These are phyloP conservation scores for Discostella stelligeroides DNA, from an alignment of 108 stramenopile genomes.

Conservation along the genomic window DNA sequence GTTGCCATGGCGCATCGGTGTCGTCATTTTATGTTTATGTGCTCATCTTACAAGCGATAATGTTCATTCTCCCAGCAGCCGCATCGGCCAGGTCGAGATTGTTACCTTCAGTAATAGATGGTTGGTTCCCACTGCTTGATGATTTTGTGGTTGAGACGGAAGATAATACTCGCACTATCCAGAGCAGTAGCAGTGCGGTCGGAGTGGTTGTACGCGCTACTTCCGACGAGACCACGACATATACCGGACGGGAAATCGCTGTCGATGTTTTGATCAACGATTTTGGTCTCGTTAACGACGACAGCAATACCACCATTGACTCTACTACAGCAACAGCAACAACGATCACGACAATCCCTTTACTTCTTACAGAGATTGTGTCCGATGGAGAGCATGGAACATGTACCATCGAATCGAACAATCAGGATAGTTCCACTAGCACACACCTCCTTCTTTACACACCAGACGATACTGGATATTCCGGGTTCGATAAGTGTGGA, in stretches of 20 bases:
- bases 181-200: too few relatives aligned
- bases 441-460: neutral
- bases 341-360: neutral
- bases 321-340: neutral
- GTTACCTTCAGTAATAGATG: too few relatives aligned
- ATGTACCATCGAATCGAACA: neutral
- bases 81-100: too few relatives aligned
- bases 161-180: too few relatives aligned
- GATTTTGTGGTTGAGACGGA: too few relatives aligned
- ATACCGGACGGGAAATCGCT: neutral
- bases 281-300: neutral
- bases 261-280: neutral
- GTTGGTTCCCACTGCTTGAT: too few relatives aligned
- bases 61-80: too few relatives aligned
- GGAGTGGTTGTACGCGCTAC: neutral
- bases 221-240: conserved; percentile 9
- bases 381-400: neutral
- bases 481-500: conserved; percentile 1
- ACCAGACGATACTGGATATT: conserved; percentile 1
- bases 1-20: too few relatives aligned
- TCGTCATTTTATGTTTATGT: too few relatives aligned
- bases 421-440: too few relatives aligned
- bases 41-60: too few relatives aligned
- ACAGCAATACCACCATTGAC: too few relatives aligned
- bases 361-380: neutral